Percentiles rank a stretch among this genome's conserved stretches.
Evolutionary conservation across 371 early-diverging fungal species (phyloP).

Genomic region (Entomophthora muscae): DNA sequence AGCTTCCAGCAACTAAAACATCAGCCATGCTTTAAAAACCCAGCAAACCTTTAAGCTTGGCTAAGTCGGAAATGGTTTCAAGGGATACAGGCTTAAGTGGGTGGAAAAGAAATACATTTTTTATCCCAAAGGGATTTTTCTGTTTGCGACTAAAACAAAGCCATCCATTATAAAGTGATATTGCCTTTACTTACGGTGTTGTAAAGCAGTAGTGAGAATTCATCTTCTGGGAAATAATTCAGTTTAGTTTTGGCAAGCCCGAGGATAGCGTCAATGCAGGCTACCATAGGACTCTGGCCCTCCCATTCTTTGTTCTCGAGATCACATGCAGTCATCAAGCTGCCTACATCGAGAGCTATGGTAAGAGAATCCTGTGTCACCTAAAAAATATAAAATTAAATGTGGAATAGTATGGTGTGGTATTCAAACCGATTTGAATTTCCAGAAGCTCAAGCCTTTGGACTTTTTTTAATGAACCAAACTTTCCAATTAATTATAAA

Average conservation of each 20-base stretch:
- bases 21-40: background rate
- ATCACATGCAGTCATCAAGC: background rate
- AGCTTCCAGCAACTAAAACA: background rate
- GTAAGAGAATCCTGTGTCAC: background rate
- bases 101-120: background rate
- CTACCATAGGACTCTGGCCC: background rate
- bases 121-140: background rate
- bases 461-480: too few species aligned
- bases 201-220: background rate
- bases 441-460: too few species aligned
- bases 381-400: too few species aligned
- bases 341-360: background rate
- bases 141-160: background rate
- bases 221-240: background rate
- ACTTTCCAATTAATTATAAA: too few species aligned
- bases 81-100: background rate
- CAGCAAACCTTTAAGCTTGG: background rate
- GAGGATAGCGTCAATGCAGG: background rate
- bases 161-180: background rate
- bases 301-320: background rate
- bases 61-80: background rate
- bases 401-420: too few species aligned
- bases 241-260: background rate
- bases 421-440: too few species aligned
- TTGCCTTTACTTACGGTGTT: background rate